phyloP scores from a whole-genome alignment of 2,329 filamentous ascomycete species.

The Sphaceloma murrayae region DNA sequence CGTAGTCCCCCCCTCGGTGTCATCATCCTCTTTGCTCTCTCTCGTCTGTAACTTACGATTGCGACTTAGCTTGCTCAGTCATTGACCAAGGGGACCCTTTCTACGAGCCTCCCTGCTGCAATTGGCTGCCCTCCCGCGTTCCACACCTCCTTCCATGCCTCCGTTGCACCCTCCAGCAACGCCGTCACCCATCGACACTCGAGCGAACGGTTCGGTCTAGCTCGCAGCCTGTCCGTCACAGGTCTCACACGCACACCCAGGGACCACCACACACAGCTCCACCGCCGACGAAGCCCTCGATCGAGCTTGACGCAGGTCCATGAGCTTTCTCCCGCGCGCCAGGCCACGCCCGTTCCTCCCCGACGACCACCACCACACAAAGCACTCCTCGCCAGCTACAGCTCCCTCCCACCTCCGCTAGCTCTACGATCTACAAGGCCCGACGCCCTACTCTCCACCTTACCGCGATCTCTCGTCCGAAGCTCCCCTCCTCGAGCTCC shows the following conservation, averaged over 20 bases:
- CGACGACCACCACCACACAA: conserved; percentile 6
- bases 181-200: background rate
- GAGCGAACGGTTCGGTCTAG: conserved; percentile 10
- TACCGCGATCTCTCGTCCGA: too few relatives aligned
- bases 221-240: background rate
- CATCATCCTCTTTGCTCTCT: background rate
- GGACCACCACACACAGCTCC: too few relatives aligned
- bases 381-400: conserved; percentile 3
- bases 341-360: conserved; percentile 8
- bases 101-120: background rate
- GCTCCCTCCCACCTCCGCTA: conserved; percentile 9
- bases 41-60: background rate
- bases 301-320: conserved; percentile 11
- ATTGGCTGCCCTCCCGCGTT: conserved; percentile 1
- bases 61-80: background rate
- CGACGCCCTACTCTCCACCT: conserved; percentile 8
- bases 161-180: conserved; percentile 8
- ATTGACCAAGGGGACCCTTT: background rate
- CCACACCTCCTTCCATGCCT: conserved; percentile 13
- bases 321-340: background rate
- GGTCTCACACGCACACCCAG: conserved; percentile 12
- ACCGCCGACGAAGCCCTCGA: too few relatives aligned
- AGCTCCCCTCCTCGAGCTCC: too few relatives aligned
- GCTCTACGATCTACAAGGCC: conserved; percentile 2
- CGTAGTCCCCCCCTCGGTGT: background rate